phyloP scores from a whole-genome alignment of 495 filamentous ascomycete species.

The Terfezia boudieri region DNA sequence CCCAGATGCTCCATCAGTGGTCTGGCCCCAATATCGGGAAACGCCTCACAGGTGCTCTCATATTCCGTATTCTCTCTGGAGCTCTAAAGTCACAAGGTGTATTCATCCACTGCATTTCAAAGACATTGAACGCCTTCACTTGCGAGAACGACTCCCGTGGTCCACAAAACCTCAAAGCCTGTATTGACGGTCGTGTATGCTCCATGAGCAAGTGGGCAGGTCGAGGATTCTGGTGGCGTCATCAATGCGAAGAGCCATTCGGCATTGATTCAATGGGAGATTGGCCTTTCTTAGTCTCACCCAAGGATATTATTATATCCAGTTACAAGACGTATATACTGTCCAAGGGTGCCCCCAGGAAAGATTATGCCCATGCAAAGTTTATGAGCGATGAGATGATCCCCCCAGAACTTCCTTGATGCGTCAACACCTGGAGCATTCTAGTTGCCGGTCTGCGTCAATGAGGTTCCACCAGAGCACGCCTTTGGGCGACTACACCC shows the following conservation, averaged over 20 bases:
- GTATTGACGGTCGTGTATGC: constrained; percentile 9
- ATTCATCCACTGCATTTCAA: constrained; percentile 11
- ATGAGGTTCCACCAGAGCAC: background rate
- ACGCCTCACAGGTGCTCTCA: background rate
- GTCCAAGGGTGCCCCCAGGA: background rate
- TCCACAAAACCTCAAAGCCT: constrained; percentile 12
- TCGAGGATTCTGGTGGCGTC: background rate
- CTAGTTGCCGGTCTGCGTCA: constrained; percentile 11
- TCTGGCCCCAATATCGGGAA: background rate
- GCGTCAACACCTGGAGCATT: constrained; percentile 5
- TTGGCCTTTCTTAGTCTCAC: constrained; percentile 8
- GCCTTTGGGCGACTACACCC: background rate
- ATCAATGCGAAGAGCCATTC: constrained; percentile 11
- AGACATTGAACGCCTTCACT: constrained; percentile 3
- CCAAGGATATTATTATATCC: constrained; percentile 1
- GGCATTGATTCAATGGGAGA: constrained; percentile 7
- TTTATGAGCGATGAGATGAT: background rate
- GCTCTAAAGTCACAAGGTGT: constrained; percentile 4
- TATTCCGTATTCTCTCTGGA: background rate
- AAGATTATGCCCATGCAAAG: background rate
- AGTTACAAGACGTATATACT: background rate
- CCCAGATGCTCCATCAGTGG: background rate
- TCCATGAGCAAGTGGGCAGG: constrained; percentile 12
- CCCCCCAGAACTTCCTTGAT: constrained; percentile 2
- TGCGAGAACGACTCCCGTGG: constrained; percentile 7